Evolutionary conservation across 116 monocot species (phyloP), one percentile per base, ranked within the genome.

Genomic region (Dioscorea cayenensis): DNA sequence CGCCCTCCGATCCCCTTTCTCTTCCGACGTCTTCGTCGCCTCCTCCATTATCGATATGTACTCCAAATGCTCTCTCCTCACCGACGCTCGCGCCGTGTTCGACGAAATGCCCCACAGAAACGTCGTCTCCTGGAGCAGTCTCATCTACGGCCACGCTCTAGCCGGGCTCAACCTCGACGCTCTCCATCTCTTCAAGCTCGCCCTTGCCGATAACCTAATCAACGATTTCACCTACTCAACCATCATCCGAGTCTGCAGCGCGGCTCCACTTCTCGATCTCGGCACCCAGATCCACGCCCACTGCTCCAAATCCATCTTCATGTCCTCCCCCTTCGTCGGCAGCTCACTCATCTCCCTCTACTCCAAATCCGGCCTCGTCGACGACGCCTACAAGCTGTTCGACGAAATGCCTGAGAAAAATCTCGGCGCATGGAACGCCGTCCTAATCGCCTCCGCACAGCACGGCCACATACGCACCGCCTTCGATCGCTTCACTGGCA

Each of bases 41-140:
- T 89, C 86, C 65, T 76, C 92, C 21, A 28, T 92, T 7, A 61
- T 92, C 7, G 87, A 87, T 58, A 85, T 85, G 85, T 86, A 92
- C 55, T 78, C 77, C 23, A 92, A 92, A 49, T 85, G 85, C 62
- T 62, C 36, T 14, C 72, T 69, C 59, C 68, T 88, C 20, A 1
- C 3, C 0, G 85, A 83, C 13, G 85, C 88, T 1, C 74, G 80
- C 20, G 58, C 60, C 32, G 4, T 88, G 70, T 92, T 92, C 79
- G 85, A 85, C 4, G 70, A 60, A 49, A 85, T 88, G 88, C 83
- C 88, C 10, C 32, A 59, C 2, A 69, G 77, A 51, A 92, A 92
- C 59, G 81, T 92, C 32, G 92, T 92, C 68, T 88, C 85, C 19
- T 92, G 88, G 88, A 81, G 83, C 32, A 85, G 80, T 3, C 61